phyloP scores from a whole-genome alignment of 768 basidiomycete genomes.

The Glaciozyma antarctica region DNA sequence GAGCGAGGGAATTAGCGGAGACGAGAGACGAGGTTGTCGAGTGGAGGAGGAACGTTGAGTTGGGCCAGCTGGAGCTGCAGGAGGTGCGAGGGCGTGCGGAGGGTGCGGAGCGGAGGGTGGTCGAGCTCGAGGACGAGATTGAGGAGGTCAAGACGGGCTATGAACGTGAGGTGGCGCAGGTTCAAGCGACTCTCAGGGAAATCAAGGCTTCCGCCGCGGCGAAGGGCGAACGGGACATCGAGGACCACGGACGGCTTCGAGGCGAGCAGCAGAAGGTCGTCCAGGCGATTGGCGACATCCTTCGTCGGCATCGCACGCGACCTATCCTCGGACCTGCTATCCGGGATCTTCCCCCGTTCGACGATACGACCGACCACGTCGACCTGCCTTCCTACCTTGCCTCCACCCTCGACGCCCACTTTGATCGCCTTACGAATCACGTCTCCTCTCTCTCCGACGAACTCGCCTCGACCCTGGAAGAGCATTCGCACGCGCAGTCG shows the following conservation, averaged over 20 bases:
- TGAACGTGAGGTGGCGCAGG: background rate
- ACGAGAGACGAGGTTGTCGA: constrained; percentile 38
- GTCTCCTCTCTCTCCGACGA: constrained; percentile 7
- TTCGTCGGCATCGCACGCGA: constrained; percentile 27
- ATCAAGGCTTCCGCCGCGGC: background rate
- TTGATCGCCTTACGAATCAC: constrained; percentile 11
- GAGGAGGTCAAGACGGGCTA: background rate
- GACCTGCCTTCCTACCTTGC: constrained; percentile 17
- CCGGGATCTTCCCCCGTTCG: constrained; percentile 9
- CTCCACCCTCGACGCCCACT: constrained; percentile 24
- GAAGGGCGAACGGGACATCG: background rate
- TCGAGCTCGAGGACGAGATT: constrained; percentile 10
- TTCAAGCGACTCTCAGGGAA: constrained; percentile 1
- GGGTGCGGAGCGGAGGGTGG: background rate
- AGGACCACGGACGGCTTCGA: background rate
- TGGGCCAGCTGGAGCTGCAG: constrained; percentile 1
- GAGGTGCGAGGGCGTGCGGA: constrained; percentile 3
- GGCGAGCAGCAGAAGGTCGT: background rate
- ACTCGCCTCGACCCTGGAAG: background rate
- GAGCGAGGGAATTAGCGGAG: constrained; percentile 44
- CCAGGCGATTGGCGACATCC: constrained; percentile 22
- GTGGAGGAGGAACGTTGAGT: constrained; percentile 29
- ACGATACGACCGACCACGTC: constrained; percentile 13
- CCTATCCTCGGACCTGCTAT: constrained; percentile 12
- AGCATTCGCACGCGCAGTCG: background rate